These are phyloP conservation scores for Solanum chmielewskii DNA, from an alignment of 257 asterid species.

Conservation along the genomic window DNA sequence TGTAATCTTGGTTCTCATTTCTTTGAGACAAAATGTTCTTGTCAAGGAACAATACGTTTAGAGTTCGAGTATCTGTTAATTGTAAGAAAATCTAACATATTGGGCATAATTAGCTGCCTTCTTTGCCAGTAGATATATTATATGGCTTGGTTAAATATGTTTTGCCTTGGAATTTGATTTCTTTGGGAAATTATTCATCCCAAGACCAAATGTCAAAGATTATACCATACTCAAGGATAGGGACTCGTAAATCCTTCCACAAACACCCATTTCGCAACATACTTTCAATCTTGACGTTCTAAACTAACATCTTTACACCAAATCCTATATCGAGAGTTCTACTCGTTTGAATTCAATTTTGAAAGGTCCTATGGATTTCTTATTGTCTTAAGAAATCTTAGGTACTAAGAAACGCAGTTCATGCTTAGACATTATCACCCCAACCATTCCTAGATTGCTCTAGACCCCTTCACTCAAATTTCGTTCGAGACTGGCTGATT, in stretches of 20 bases:
- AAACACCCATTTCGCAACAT: background rate
- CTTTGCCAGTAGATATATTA: background rate
- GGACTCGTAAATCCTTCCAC: background rate
- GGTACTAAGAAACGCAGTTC: background rate
- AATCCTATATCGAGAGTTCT: too few relatives aligned
- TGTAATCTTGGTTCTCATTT: background rate
- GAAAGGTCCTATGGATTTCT: background rate
- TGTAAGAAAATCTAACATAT: background rate
- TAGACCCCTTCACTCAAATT: background rate
- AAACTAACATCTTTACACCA: background rate
- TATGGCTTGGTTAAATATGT: background rate
- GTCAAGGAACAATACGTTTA: background rate
- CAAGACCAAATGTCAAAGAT: background rate
- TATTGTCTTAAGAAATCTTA: background rate
- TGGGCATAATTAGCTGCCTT: background rate
- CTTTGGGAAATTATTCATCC: background rate
- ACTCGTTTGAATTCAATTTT: fast-evolving
- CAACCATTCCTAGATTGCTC: background rate
- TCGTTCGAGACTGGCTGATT: too few relatives aligned
- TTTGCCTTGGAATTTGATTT: background rate
- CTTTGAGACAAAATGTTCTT: background rate
- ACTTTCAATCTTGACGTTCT: background rate
- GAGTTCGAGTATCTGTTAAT: background rate
- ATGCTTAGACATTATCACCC: background rate
- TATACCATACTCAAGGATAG: background rate